Conservation (phyloP, 2,329 filamentous ascomycete genomes). For the Hypomyces perniciosus region DNA sequence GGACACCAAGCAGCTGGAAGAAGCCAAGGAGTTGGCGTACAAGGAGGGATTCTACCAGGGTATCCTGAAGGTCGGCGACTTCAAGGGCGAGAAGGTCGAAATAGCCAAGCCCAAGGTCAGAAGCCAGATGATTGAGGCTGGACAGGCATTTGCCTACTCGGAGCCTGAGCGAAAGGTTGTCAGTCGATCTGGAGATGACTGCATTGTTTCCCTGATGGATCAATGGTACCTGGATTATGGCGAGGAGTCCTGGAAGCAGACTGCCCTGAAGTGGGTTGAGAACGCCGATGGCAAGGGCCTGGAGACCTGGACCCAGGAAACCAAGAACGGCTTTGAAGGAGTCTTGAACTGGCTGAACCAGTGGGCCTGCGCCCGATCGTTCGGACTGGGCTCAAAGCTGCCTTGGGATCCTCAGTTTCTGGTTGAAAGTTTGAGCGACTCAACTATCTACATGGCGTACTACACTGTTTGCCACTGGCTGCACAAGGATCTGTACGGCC, state of each 20-base stretch:
- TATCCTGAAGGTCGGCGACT: constrained; percentile 80
- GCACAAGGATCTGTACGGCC: constrained; percentile 82
- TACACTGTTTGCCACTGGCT: constrained; percentile 63
- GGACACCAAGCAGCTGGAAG: constrained; percentile 78
- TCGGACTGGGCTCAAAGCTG: constrained; percentile 86
- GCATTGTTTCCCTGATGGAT: constrained; percentile 86
- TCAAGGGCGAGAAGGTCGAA: constrained; percentile 80
- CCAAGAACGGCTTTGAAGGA: constrained; percentile 73
- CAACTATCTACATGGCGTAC: constrained; percentile 86
- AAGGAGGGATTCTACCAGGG: constrained; percentile 98
- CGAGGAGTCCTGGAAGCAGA: constrained; percentile 77
- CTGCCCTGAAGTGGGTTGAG: constrained; percentile 66
- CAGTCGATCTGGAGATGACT: constrained; percentile 84
- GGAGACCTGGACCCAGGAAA: constrained; percentile 74
- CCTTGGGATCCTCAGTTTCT: constrained; percentile 90
- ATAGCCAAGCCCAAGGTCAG: constrained; percentile 81
- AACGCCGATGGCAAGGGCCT: constrained; percentile 61
- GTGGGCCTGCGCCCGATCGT: constrained; percentile 91
- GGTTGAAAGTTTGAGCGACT: constrained; percentile 88
- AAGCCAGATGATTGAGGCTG: constrained; percentile 67
- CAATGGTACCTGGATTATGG: constrained; percentile 99
- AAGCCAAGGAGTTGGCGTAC: constrained; percentile 95
- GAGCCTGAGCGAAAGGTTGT: constrained; percentile 89
- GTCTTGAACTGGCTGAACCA: constrained; percentile 90
- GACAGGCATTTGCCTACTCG: constrained; percentile 82